Evolutionary conservation across 2,329 filamentous ascomycete genomes (phyloP).

Genomic region (Trichoderma guizhouense): DNA sequence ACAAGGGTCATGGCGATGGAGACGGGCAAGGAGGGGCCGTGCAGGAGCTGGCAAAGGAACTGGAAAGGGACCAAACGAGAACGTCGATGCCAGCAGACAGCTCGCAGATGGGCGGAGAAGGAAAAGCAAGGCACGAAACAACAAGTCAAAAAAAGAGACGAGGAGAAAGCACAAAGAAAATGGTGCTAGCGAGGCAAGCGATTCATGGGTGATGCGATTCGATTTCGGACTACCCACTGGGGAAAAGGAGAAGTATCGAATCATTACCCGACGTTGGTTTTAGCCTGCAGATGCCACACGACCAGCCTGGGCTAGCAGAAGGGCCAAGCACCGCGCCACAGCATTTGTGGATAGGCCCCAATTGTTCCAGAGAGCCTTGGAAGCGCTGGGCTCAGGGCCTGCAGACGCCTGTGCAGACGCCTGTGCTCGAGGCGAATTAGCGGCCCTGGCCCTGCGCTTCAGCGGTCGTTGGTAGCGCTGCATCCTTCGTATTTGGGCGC

Average conservation of each 20-base stretch:
- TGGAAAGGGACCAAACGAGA: not conserved
- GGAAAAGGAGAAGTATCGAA: slow-evolving; percentile 15
- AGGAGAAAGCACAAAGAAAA: slow-evolving; percentile 3
- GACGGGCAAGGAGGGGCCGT: slow-evolving; percentile 5
- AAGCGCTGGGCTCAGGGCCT: slow-evolving; percentile 3
- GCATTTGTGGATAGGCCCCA: not conserved
- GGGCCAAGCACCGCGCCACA: slow-evolving; percentile 11
- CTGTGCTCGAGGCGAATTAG: slow-evolving; percentile 2
- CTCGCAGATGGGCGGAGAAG: not conserved
- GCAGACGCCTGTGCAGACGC: not conserved
- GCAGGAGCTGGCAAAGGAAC: not conserved
- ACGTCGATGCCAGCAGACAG: not conserved
- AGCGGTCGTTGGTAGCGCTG: not conserved
- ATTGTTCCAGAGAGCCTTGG: not conserved
- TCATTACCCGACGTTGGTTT: slow-evolving; percentile 13
- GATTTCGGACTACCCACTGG: slow-evolving; percentile 7
- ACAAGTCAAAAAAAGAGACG: not conserved
- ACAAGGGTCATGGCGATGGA: slow-evolving; percentile 19
- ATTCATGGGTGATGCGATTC: slow-evolving; percentile 17
- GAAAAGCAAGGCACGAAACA: not conserved
- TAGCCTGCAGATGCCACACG: slow-evolving; percentile 10
- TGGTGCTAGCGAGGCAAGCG: slow-evolving; percentile 15
- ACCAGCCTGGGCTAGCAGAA: not conserved
- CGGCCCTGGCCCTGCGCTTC: slow-evolving; percentile 4
- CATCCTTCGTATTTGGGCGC: not conserved